phyloP scores from a whole-genome alignment of 139 green algal species.

The Zygnema cylindricum region DNA sequence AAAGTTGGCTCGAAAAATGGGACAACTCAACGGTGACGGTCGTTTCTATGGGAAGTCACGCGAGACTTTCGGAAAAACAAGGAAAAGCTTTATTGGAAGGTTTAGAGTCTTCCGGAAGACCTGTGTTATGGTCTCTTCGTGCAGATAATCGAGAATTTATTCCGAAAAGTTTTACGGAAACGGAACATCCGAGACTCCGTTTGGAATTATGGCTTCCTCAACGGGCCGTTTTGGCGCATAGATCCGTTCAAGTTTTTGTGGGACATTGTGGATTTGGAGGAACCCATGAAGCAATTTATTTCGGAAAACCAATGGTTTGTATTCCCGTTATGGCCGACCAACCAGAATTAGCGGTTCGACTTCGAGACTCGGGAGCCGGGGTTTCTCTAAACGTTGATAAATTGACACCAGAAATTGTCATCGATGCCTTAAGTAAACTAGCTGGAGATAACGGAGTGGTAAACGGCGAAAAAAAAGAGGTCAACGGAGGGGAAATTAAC shows the following conservation, averaged over 20 bases:
- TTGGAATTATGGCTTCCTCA: constrained; percentile 10
- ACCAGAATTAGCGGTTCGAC: not conserved
- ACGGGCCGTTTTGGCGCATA: not conserved
- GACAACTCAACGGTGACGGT: not conserved
- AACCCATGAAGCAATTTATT: constrained; percentile 23
- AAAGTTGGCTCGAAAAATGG: not conserved
- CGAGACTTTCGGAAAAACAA: constrained; percentile 4
- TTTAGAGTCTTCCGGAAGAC: not conserved
- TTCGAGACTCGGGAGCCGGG: constrained; percentile 1
- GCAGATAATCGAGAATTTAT: constrained; percentile 18
- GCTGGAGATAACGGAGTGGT: not conserved
- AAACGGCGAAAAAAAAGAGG: not conserved
- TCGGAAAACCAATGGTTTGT: constrained; percentile 2
- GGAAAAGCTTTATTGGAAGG: not conserved
- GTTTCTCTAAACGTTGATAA: not conserved
- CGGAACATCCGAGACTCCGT: not conserved
- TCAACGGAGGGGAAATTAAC: not conserved
- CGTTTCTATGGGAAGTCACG: constrained; percentile 2
- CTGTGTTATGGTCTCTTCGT: not conserved
- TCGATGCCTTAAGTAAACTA: not conserved
- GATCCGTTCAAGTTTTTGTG: not conserved
- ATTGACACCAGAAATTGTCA: constrained; percentile 14
- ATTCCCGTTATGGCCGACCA: constrained; percentile 15
- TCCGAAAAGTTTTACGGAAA: not conserved
- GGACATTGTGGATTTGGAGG: constrained; percentile 13